phyloP scores from a whole-genome alignment of 2,329 filamentous ascomycete species.

The Coniochaeta prunicola region DNA sequence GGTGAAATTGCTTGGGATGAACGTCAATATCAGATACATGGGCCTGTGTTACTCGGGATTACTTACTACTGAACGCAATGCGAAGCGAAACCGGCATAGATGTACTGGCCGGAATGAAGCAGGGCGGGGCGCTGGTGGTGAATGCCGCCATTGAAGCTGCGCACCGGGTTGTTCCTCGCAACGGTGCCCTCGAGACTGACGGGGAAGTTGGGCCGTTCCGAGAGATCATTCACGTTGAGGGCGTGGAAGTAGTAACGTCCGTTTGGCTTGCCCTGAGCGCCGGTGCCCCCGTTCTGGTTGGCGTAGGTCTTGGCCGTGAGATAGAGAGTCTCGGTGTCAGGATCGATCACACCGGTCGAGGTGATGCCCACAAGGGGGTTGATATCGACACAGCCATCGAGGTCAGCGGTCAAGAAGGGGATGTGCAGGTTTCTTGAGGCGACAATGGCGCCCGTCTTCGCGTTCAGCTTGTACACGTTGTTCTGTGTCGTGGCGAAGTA shows the following conservation, averaged over 20 bases:
- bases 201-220: constrained; percentile 32
- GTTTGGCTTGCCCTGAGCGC: constrained; percentile 29
- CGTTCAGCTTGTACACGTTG: constrained; percentile 40
- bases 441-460: constrained; percentile 35
- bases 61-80: constrained; percentile 37
- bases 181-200: constrained; percentile 32
- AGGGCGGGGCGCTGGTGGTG: constrained; percentile 38
- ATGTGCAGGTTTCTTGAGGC: constrained; percentile 31
- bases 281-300: constrained; percentile 22
- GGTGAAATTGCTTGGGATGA: constrained; percentile 30
- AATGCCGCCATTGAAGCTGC: constrained; percentile 38
- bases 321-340: constrained; percentile 39
- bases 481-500: constrained; percentile 44
- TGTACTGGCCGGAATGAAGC: constrained; percentile 35
- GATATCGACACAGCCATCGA: constrained; percentile 39
- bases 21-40: background rate
- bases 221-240: constrained; percentile 35
- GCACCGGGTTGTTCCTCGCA: constrained; percentile 35
- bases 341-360: constrained; percentile 43
- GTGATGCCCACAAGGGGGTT: constrained; percentile 38
- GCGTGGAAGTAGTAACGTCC: constrained; percentile 38
- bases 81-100: constrained; percentile 42
- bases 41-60: background rate
- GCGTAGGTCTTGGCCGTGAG: constrained; percentile 41
- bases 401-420: constrained; percentile 37